phyloP scores from a whole-genome alignment of 352 stramenopile genomes.

The Aphanomyces euteiches region DNA sequence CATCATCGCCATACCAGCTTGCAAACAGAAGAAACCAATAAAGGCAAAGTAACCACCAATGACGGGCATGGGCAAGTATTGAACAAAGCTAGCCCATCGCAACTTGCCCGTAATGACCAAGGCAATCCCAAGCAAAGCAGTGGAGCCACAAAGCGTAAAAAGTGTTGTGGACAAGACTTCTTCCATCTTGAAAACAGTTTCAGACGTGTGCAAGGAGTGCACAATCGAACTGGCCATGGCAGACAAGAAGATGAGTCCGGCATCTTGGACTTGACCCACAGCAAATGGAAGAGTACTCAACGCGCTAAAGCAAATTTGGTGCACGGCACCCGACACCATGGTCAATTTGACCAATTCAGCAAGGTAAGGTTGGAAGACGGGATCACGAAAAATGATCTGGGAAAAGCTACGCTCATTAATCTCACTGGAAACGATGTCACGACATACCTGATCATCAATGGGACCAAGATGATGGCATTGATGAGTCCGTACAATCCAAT shows the following conservation, averaged over 20 bases:
- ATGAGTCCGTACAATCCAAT: slow-evolving; percentile 85
- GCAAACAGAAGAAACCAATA: slow-evolving; percentile 91
- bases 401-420: slow-evolving; percentile 84
- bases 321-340: slow-evolving; percentile 70
- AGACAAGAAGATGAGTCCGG: slow-evolving; percentile 98
- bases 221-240: slow-evolving; percentile 91
- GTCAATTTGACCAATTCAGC: slow-evolving; percentile 95
- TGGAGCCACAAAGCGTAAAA: slow-evolving; percentile 90
- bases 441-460: slow-evolving; percentile 61
- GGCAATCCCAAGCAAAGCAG: slow-evolving; percentile 87
- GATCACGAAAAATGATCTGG: slow-evolving; percentile 93
- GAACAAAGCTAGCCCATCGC: slow-evolving; percentile 93
- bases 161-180: slow-evolving; percentile 91
- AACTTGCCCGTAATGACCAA: slow-evolving; percentile 95
- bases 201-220: slow-evolving; percentile 47
- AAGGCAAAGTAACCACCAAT: slow-evolving; percentile 98
- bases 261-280: slow-evolving; percentile 98
- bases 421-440: neutral
- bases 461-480: slow-evolving; percentile 93
- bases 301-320: slow-evolving; percentile 80
- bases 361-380: slow-evolving; percentile 89
- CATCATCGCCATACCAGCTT: slow-evolving; percentile 82
- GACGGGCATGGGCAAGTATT: slow-evolving; percentile 96
- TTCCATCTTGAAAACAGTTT: slow-evolving; percentile 44
- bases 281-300: slow-evolving; percentile 95